Conservation (phyloP, 441 rosid genomes). For the Arabidopsis hybrid region DNA sequence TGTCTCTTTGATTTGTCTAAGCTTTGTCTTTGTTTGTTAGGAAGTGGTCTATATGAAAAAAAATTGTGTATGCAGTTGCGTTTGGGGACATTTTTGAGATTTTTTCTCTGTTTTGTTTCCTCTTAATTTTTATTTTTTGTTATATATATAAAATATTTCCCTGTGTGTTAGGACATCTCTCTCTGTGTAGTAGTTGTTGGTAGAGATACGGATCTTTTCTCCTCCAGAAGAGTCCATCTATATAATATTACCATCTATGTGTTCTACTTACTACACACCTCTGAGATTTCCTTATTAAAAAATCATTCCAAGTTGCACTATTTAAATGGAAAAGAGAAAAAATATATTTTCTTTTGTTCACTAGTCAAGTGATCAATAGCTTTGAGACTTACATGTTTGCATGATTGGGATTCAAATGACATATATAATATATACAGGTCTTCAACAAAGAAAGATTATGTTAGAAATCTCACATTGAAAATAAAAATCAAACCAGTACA, state of each 20-base stretch:
- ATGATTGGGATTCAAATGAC: slow-evolving; percentile 8
- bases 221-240: slow-evolving; percentile 14
- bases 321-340: not conserved
- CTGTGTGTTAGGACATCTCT: slow-evolving; percentile 39
- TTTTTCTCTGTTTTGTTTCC: slow-evolving; percentile 33
- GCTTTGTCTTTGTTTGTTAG: slow-evolving; percentile 45
- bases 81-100: slow-evolving; percentile 4
- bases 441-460: not conserved
- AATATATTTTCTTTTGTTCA: not conserved
- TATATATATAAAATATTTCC: not conserved
- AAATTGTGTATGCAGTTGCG: slow-evolving; percentile 38
- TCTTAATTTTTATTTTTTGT: not conserved
- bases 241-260: slow-evolving; percentile 10
- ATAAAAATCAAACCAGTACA: not conserved
- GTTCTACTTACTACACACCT: slow-evolving; percentile 10
- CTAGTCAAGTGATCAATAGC: slow-evolving; percentile 21
- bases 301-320: not conserved
- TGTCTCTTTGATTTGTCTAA: slow-evolving; percentile 40
- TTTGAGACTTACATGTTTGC: slow-evolving; percentile 2
- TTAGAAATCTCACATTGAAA: not conserved
- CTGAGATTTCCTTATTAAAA: not conserved
- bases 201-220: slow-evolving; percentile 30
- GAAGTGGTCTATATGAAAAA: slow-evolving; percentile 32
- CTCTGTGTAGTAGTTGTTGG: slow-evolving; percentile 30
- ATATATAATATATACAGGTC: not conserved